Evolutionary conservation across 78 protist species (phyloP).

Genomic region (Dictyostelium purpureum): DNA sequence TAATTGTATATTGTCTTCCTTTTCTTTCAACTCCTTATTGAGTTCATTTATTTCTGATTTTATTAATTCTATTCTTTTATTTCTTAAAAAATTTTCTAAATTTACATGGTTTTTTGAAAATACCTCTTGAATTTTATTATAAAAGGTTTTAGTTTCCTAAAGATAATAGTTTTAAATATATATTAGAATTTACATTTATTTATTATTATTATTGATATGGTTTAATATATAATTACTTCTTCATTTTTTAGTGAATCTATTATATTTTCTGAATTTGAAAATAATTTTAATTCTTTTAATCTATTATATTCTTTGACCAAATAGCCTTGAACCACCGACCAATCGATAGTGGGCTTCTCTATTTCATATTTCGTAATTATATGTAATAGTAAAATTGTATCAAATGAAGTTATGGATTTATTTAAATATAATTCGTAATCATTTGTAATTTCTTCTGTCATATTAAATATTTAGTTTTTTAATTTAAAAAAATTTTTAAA

Average conservation of each 20-base stretch:
- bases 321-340: background rate
- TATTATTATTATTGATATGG: background rate
- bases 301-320: background rate
- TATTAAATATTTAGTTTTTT: too few species aligned
- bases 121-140: conserved; percentile 9
- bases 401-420: background rate
- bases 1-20: background rate
- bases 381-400: conserved; percentile 24
- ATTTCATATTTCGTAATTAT: background rate
- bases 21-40: conserved; percentile 3
- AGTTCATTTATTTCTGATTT: background rate
- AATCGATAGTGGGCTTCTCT: background rate
- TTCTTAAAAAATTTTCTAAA: conserved; percentile 16
- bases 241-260: background rate
- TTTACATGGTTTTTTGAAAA: conserved; percentile 10
- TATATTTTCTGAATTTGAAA: background rate
- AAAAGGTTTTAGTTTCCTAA: conserved; percentile 34
- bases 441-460: too few species aligned
- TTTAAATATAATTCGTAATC: background rate
- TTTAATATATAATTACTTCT: background rate
- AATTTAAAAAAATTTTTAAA: too few species aligned
- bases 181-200: background rate
- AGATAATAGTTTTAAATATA: background rate
- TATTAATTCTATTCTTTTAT: background rate
- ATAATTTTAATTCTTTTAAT: background rate